Percentiles rank a stretch among this genome's conserved stretches.
Conservation (phyloP, 1,284 basidiomycete species). For the Cutaneotrichosporon mucoides region DNA sequence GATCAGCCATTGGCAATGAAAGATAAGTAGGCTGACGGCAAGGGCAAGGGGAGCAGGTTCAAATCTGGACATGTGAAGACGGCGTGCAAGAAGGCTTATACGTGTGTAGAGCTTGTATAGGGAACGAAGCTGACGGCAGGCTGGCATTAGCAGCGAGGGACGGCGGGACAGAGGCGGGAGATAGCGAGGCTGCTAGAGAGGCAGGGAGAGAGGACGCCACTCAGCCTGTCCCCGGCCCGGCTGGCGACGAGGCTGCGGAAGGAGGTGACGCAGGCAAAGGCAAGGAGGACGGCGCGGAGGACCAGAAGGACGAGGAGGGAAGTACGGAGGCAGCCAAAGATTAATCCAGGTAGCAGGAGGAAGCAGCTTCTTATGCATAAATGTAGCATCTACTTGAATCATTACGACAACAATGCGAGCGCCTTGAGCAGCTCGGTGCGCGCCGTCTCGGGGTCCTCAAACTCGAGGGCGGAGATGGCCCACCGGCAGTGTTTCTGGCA, state of each 20-base stretch:
- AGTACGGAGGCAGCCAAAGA: too few relatives aligned
- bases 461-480: constrained; percentile 86
- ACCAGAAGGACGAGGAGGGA: not conserved
- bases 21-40: constrained; percentile 2
- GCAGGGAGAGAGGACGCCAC: too few relatives aligned
- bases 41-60: constrained; percentile 29
- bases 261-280: constrained; percentile 18
- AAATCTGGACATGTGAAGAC: constrained; percentile 7
- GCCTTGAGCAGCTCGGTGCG: constrained; percentile 72
- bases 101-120: too few relatives aligned
- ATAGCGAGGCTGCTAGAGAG: too few relatives aligned
- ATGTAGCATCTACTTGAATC: too few relatives aligned
- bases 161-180: too few relatives aligned
- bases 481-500: constrained; percentile 85
- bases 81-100: constrained; percentile 26
- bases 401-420: constrained; percentile 56
- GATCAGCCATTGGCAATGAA: not conserved
- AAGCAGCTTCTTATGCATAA: too few relatives aligned
- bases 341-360: too few relatives aligned
- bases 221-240: too few relatives aligned
- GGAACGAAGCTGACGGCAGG: too few relatives aligned
- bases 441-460: constrained; percentile 82
- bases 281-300: not conserved
- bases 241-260: not conserved
- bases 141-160: too few relatives aligned